Base-by-base conservation (phyloP, 1,284 basidiomycete genomes). In the Erythrobasidium hasegawianum region DNA sequence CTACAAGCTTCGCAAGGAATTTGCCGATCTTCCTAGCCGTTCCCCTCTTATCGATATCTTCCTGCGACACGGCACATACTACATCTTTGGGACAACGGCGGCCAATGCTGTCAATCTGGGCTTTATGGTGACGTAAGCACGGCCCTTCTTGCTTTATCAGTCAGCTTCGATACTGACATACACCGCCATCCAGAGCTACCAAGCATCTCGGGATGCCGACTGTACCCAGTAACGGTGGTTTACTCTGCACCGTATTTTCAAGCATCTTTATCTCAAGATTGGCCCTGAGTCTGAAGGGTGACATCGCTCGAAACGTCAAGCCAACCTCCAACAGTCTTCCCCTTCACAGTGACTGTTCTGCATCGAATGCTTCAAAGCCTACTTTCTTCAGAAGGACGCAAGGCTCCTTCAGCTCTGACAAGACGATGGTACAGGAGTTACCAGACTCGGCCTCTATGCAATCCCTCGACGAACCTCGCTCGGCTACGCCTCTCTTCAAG, bases 231-330 rank as follows among this genome's bases (percentile, higher is more conserved):
- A 61, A 61, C 26, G 59, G 59, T n/a, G 59, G 59, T 53, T 33
- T 61, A 49, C 29, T 61, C 9, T 61, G 59, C 29, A 61, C 59
- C 13, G 59, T 61, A 11, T 61, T 61, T 20, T 53, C 59, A 16
- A 61, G 59, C 59, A 61, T 61, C 22, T 61, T 61, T 49, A 61
- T 61, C 22, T 61, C 59, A 16, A 47, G 59, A 9, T 50, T 61
- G 20, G 50, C 50, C 26, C 38, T 61, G 49, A 54, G 59, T 29
- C 45, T 61, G 27, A 61, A 61, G 33, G 24, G 55, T 9, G 59
- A 61, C 43, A 47, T 47, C 43, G 22, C 16, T 47, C 43, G 43
- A n/a, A 47, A 47, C 43, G 43, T 24, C 5, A 18, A 47, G 8
- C 43, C 16, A 5, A 47, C 16, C 4, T 24, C 43, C 7, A 14